Evolutionary conservation across 306 rosid genomes (phyloP).

Genomic region (Mimosa pudica): DNA sequence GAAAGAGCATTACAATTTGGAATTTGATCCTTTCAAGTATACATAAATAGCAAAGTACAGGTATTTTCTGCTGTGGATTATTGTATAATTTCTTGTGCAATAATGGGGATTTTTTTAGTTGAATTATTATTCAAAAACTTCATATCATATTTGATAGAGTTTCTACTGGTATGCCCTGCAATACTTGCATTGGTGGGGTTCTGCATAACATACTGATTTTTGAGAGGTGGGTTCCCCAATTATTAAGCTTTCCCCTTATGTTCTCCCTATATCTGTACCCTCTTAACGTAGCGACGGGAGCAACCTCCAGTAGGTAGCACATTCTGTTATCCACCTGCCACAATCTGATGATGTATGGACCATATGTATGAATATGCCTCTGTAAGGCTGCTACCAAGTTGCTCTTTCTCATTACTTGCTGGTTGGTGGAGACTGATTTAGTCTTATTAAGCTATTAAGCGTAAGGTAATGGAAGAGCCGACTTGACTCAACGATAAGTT

Average conservation of each 20-base stretch:
- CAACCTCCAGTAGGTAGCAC: slow-evolving; percentile 29
- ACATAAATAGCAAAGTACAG: slow-evolving; percentile 64
- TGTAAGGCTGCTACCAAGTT: slow-evolving; percentile 24
- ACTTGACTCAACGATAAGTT: no score
- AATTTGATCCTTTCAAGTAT: slow-evolving; percentile 50
- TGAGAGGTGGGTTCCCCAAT: slow-evolving; percentile 35
- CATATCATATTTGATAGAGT: slow-evolving; percentile 27
- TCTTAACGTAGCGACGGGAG: slow-evolving; percentile 25
- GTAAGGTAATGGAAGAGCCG: no score
- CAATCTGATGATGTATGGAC: slow-evolving; percentile 36
- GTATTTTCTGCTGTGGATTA: slow-evolving; percentile 54
- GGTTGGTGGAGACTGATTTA: slow-evolving; percentile 31
- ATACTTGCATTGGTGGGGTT: slow-evolving; percentile 32
- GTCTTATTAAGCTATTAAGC: not conserved
- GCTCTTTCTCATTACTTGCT: slow-evolving; percentile 21
- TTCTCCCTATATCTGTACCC: slow-evolving; percentile 32
- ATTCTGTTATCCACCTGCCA: slow-evolving; percentile 40
- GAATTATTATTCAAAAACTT: slow-evolving; percentile 34
- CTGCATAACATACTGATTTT: slow-evolving; percentile 7
- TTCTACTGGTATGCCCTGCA: slow-evolving; percentile 23
- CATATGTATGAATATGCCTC: slow-evolving; percentile 33
- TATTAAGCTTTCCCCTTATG: slow-evolving; percentile 30
- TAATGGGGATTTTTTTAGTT: slow-evolving; percentile 42
- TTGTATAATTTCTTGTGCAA: slow-evolving; percentile 59
- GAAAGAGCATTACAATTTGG: slow-evolving; percentile 58